phyloP scores from a whole-genome alignment of 2,329 filamentous ascomycete species.

The Neonectria magnoliae region DNA sequence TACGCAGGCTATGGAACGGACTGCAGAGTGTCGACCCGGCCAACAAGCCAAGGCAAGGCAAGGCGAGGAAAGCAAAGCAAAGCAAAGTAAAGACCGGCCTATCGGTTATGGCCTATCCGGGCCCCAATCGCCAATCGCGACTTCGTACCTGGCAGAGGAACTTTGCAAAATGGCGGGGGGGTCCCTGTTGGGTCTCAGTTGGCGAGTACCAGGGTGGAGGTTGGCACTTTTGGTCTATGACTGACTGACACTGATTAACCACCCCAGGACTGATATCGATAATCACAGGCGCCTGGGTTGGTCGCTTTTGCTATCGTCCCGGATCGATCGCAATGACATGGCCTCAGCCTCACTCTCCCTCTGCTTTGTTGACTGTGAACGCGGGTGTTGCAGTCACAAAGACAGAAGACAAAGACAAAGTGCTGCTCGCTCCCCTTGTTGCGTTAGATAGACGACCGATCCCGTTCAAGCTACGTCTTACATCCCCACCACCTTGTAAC shows the following conservation, averaged over 20 bases:
- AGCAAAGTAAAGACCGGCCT: no score
- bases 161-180: conserved; percentile 1
- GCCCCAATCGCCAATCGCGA: neutral
- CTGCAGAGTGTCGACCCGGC: neutral
- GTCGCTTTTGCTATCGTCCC: neutral
- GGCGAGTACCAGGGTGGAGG: neutral
- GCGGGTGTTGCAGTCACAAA: neutral
- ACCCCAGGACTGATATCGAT: neutral
- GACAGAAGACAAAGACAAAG: neutral
- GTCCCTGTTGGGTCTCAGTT: neutral
- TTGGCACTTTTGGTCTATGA: neutral
- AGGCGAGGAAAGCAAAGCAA: neutral
- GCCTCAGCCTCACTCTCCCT: neutral
- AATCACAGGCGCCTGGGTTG: neutral
- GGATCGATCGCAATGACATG: conserved; percentile 1
- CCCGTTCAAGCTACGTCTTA: neutral
- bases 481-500: conserved; percentile 3
- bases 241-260: neutral
- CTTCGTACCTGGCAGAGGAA: neutral
- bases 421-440: neutral
- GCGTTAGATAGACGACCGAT: neutral
- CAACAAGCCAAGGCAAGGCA: neutral
- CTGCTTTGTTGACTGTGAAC: neutral
- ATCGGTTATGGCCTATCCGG: neutral
- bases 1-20: neutral